phyloP scores from a whole-genome alignment of 106 monocot genomes.

The Acanthochlamys bracteata region DNA sequence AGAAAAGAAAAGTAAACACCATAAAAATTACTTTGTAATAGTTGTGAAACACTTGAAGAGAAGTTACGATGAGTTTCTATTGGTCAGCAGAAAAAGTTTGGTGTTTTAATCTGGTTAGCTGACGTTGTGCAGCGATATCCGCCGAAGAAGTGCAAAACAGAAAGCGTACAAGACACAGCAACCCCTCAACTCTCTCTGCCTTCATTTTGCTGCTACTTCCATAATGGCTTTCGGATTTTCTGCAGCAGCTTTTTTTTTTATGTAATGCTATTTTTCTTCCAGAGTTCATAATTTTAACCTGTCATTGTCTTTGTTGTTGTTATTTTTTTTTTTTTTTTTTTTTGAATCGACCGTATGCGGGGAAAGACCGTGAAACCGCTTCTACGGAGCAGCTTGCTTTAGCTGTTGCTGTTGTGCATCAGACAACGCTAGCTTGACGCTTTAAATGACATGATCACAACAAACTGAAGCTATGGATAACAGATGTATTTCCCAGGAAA shows the following conservation, averaged over 20 bases:
- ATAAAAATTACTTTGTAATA: too few species aligned
- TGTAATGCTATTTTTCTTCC: too few species aligned
- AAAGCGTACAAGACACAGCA: slow-evolving; percentile 13
- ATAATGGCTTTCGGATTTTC: too few species aligned
- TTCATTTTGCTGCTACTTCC: neutral
- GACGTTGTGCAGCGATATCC: slow-evolving; percentile 13
- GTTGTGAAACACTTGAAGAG: too few species aligned
- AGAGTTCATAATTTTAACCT: neutral
- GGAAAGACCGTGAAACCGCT: neutral
- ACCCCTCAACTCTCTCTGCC: neutral
- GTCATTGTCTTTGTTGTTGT: neutral
- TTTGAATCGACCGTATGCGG: neutral
- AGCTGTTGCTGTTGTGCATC: neutral
- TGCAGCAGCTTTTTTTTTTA: neutral
- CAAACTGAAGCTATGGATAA: too few species aligned
- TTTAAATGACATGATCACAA: too few species aligned
- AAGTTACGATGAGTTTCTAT: too few species aligned
- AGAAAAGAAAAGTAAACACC: too few species aligned
- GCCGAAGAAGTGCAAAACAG: slow-evolving; percentile 9
- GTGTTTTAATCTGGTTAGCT: neutral
- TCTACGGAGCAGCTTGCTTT: neutral
- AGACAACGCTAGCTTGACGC: neutral
- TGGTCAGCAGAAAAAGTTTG: too few species aligned
- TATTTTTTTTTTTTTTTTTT: neutral
- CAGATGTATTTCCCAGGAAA: too few species aligned